phyloP scores from a whole-genome alignment of 169 alveolate genomes.

The Plasmodium adleri region DNA sequence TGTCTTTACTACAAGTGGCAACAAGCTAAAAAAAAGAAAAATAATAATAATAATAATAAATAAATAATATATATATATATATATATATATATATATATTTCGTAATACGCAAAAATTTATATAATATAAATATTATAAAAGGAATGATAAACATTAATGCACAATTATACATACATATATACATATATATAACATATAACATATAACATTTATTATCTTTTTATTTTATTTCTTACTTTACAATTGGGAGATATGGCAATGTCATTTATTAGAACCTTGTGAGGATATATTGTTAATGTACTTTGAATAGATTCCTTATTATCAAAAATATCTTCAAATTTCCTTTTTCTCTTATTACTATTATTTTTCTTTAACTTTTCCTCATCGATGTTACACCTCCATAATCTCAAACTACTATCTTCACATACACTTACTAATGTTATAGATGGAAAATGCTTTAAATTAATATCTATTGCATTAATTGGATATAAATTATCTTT shows the following conservation, averaged over 20 bases:
- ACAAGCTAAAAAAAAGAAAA: constrained; percentile 22
- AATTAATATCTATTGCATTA: constrained; percentile 66
- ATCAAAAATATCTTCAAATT: constrained; percentile 44
- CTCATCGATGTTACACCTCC: constrained; percentile 34
- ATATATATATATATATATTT: neutral
- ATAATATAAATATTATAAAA: neutral
- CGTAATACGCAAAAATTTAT: neutral
- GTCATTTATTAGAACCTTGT: constrained; percentile 54
- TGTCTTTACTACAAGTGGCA: constrained; percentile 76
- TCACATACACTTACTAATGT: constrained; percentile 75
- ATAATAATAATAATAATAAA: neutral
- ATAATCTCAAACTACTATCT: constrained; percentile 62
- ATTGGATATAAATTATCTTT: constrained; percentile 70
- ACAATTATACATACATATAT: neutral
- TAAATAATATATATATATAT: neutral
- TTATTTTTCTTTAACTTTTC: constrained; percentile 16
- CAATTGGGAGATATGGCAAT: constrained; percentile 52
- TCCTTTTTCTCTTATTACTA: constrained; percentile 34
- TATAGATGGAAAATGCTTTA: constrained; percentile 33
- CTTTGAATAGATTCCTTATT: constrained; percentile 33
- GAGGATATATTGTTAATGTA: constrained; percentile 62
- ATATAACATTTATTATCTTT: too few relatives aligned
- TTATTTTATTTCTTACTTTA: constrained; percentile 27
- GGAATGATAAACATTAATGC: too few relatives aligned
- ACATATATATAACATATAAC: neutral